These are phyloP conservation scores for Monsonia emarginata DNA, from an alignment of 441 rosid species.

Conservation along the genomic window DNA sequence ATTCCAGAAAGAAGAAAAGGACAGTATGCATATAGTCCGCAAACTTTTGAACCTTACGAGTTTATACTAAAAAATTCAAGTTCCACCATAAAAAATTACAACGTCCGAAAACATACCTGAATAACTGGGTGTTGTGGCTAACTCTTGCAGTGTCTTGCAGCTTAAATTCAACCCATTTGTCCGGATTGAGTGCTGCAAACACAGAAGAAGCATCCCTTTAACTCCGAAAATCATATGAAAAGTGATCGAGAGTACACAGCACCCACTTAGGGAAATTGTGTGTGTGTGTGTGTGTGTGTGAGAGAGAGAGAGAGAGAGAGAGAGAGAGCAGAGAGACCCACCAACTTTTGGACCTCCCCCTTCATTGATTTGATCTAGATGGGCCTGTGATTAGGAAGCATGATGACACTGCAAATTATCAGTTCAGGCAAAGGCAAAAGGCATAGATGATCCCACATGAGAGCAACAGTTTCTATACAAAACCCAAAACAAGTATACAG, in stretches of 20 bases:
- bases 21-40: constrained; percentile 2
- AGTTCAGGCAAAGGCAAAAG: neutral
- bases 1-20: constrained; percentile 19
- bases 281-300: neutral
- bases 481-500: neutral
- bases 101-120: constrained; percentile 39
- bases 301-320: neutral
- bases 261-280: neutral
- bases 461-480: neutral
- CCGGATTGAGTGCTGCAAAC: constrained; percentile 66
- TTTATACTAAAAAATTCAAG: neutral
- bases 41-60: neutral
- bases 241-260: neutral
- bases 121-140: constrained; percentile 78
- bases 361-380: constrained; percentile 58
- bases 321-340: constrained; percentile 24
- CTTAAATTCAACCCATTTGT: constrained; percentile 92
- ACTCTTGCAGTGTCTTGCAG: constrained; percentile 88
- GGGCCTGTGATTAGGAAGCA: constrained; percentile 37
- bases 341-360: constrained; percentile 55
- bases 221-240: neutral
- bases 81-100: neutral
- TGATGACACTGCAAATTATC: neutral
- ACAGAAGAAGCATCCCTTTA: constrained; percentile 12
- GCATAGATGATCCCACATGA: neutral